Conservation (phyloP, 1,284 basidiomycete species). For the Ceratobasidium sp. region DNA sequence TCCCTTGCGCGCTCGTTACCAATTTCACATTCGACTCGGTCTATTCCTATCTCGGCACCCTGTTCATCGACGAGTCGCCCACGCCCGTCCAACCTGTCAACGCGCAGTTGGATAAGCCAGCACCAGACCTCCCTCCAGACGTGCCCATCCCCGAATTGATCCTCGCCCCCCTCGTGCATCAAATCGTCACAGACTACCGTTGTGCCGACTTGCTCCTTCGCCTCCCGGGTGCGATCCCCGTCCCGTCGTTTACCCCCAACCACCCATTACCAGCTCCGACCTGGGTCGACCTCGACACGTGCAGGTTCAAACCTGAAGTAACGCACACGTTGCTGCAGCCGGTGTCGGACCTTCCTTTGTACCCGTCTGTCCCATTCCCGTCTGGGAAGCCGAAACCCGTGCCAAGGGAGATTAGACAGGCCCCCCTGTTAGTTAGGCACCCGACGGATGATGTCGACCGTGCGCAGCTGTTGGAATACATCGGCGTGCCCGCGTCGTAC, state of each 20-base stretch:
- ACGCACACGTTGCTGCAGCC: conserved; percentile 58
- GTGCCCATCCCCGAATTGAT: conserved; percentile 64
- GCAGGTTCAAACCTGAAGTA: conserved; percentile 63
- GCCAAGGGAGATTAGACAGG: conserved; percentile 63
- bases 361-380: conserved; percentile 60
- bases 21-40: conserved; percentile 88
- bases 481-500: conserved; percentile 67
- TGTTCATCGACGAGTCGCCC: conserved; percentile 57
- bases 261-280: conserved; percentile 69
- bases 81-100: conserved; percentile 51
- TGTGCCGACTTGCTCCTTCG: conserved; percentile 77
- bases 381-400: conserved; percentile 52
- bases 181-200: conserved; percentile 74
- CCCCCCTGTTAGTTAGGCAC: conserved; percentile 75
- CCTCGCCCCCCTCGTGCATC: conserved; percentile 70
- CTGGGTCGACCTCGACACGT: conserved; percentile 69
- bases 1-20: conserved; percentile 77
- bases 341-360: conserved; percentile 54
- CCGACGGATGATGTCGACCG: conserved; percentile 65
- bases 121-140: conserved; percentile 59
- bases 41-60: conserved; percentile 72
- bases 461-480: conserved; percentile 64
- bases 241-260: conserved; percentile 71
- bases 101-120: conserved; percentile 53
- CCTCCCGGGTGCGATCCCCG: conserved; percentile 78